Percentiles rank a stretch among this genome's conserved stretches.
phyloP scores from a whole-genome alignment of 352 stramenopile genomes.

The Pythium grandisporangium region DNA sequence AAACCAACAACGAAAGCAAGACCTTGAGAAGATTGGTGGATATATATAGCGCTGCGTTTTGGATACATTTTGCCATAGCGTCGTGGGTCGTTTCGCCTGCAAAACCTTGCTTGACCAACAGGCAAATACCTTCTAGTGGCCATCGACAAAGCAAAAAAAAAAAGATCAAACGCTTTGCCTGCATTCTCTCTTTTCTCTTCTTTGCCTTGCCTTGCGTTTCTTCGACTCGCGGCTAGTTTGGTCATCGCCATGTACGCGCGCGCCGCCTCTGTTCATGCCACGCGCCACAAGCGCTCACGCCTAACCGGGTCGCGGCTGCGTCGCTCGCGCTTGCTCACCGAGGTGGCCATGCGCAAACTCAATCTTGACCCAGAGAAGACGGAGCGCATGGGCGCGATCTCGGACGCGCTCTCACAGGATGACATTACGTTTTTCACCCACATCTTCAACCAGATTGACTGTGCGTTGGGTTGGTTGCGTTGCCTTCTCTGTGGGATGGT shows the following conservation, averaged over 20 bases:
- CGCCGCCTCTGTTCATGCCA: slow-evolving; percentile 32
- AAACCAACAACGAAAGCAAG: too few relatives aligned
- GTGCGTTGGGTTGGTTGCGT: too few relatives aligned
- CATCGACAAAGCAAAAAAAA: too few relatives aligned
- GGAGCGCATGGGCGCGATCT: slow-evolving; percentile 47
- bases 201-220: slow-evolving; percentile 81
- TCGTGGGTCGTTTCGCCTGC: too few relatives aligned
- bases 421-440: slow-evolving; percentile 58
- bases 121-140: too few relatives aligned
- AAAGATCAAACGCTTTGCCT: too few relatives aligned
- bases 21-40: too few relatives aligned
- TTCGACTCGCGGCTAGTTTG: slow-evolving; percentile 54
- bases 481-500: too few relatives aligned
- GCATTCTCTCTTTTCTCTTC: too few relatives aligned
- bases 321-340: slow-evolving; percentile 41
- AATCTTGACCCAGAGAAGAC: slow-evolving; percentile 56
- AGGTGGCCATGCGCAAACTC: slow-evolving; percentile 53
- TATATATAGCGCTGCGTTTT: too few relatives aligned
- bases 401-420: slow-evolving; percentile 35
- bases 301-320: slow-evolving; percentile 38
- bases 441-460: slow-evolving; percentile 64
- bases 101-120: too few relatives aligned
- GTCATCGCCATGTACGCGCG: slow-evolving; percentile 38
- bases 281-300: slow-evolving; percentile 36
- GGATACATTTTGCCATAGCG: too few relatives aligned